These are phyloP conservation scores for Exsudoporus frostii DNA, from an alignment of 768 basidiomycete species.

Conservation along the genomic window DNA sequence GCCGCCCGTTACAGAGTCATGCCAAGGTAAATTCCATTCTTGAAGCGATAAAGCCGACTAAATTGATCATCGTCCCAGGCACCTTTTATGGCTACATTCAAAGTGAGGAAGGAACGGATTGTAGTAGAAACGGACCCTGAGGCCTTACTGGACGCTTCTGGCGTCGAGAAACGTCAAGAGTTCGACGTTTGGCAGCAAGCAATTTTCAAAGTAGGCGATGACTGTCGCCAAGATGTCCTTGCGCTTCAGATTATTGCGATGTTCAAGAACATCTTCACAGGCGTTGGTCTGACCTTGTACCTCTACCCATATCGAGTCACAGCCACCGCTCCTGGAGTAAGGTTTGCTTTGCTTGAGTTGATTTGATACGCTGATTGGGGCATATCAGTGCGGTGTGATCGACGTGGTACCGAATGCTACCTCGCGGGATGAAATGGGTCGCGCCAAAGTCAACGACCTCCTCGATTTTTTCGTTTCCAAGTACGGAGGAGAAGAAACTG, in stretches of 20 bases:
- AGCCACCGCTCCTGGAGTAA: slow-evolving; percentile 91
- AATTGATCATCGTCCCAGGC: slow-evolving; percentile 53
- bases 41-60: neutral
- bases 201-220: slow-evolving; percentile 99
- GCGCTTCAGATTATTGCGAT: slow-evolving; percentile 97
- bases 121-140: slow-evolving; percentile 71
- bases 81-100: slow-evolving; percentile 99
- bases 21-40: slow-evolving; percentile 67
- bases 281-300: slow-evolving; percentile 85
- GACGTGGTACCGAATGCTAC: slow-evolving; percentile 98
- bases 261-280: slow-evolving; percentile 97
- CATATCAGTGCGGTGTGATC: slow-evolving; percentile 89
- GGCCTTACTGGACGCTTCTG: slow-evolving; percentile 62
- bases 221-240: slow-evolving; percentile 97
- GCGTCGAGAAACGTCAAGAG: slow-evolving; percentile 53
- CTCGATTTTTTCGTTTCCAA: slow-evolving; percentile 91
- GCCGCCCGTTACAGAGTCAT: slow-evolving; percentile 93
- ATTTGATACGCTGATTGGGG: neutral
- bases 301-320: slow-evolving; percentile 96
- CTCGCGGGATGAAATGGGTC: slow-evolving; percentile 98
- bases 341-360: slow-evolving; percentile 28
- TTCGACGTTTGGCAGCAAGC: slow-evolving; percentile 97
- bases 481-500: slow-evolving; percentile 87
- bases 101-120: slow-evolving; percentile 84
- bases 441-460: slow-evolving; percentile 96